phyloP scores from a whole-genome alignment of 257 asterid species.

The Nicotiana tabacum region DNA sequence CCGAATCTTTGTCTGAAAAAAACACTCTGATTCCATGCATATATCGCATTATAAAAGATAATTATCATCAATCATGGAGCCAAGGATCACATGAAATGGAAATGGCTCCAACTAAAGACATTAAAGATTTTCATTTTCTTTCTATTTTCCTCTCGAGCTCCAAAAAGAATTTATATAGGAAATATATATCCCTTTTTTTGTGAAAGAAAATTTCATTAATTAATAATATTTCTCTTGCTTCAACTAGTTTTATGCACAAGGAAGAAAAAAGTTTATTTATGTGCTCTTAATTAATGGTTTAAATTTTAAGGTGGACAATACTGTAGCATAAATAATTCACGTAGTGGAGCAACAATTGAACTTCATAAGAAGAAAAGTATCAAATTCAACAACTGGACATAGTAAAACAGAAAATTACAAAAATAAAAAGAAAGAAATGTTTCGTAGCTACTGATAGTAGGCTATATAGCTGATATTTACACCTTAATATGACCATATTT shows the following conservation, averaged over 20 bases:
- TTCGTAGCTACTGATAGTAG: too few relatives aligned
- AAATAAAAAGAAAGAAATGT: background rate
- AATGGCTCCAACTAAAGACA: background rate
- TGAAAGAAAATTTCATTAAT: background rate
- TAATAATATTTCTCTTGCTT: background rate
- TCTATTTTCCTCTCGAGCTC: background rate
- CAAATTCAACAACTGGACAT: background rate
- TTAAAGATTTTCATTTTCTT: background rate
- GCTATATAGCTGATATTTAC: too few relatives aligned
- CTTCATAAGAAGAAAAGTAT: background rate
- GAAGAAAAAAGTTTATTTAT: background rate
- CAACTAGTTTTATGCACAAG: background rate
- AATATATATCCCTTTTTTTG: background rate
- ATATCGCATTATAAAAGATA: background rate
- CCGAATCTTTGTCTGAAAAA: background rate
- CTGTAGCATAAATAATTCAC: background rate
- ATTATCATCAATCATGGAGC: background rate
- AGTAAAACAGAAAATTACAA: background rate
- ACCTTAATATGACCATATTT: too few relatives aligned
- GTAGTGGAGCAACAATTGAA: background rate
- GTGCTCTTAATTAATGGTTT: background rate
- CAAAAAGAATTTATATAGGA: background rate
- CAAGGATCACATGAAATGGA: background rate
- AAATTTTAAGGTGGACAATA: background rate
- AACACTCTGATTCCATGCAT: slow-evolving; percentile 3